Base-by-base conservation (phyloP, 495 filamentous ascomycete genomes). In the Chlorociboria aeruginascens region DNA sequence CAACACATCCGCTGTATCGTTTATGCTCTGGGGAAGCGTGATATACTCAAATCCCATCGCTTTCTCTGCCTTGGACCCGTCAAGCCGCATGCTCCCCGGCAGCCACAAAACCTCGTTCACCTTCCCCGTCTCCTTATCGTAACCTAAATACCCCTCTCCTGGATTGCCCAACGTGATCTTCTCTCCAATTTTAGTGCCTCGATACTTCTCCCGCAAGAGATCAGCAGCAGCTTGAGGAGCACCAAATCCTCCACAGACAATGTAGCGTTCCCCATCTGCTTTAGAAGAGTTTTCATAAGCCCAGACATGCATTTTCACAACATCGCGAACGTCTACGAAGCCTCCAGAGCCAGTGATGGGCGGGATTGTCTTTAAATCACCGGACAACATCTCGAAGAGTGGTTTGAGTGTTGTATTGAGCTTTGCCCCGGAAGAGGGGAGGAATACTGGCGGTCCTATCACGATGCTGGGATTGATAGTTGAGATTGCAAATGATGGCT, bases 251-350 rank as follows among this genome's bases (percentile, higher is more conserved):
- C 50, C 46, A 7, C 51, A 52, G 8, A 51, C 47, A 11, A 70
- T 44, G 48, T 64, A 70, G 30, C 69, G 54, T 52, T 72, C 53
- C 32, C 58, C 57, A 51, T 66, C 57, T 1, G 60, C 45, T n/a
- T 55, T 49, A 3, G 55, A 47, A 6, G 62, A 52, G 38, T 70
- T 48, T 40, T 68, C 65, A 30, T 61, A 50, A 14, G 51, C 61
- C 53, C 61, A 69, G 8, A 65, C 54, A 34, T 68, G 58, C 40
- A 66, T 48, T 0, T 58, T 49, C 7, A 65, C 66, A n/a, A 72
- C 68, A 45, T 72, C 68, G 10, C 69, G 56, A 0, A 72, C 61
- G 49, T 72, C 68, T 28, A 72, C 65, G 42, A 58, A 63, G 33
- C 45, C 48, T 3, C 55, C 45, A 28, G 48, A 54, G 11, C 54